Base-by-base conservation (phyloP, 2,329 filamentous ascomycete species). In the Seiridium unicorne region DNA sequence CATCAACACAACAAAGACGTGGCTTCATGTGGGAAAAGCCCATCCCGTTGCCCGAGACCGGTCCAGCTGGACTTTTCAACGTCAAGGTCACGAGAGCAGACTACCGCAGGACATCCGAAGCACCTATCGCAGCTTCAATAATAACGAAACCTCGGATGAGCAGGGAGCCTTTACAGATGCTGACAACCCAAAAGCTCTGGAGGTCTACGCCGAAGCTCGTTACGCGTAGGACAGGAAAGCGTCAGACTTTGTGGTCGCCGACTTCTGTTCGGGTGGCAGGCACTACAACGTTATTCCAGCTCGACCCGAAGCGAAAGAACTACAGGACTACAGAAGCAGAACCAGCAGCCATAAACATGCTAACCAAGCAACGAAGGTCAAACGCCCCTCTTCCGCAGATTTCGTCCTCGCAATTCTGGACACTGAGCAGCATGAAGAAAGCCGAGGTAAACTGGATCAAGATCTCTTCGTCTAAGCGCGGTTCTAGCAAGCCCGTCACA, bases 161-260 rank as follows among this genome's bases (percentile, higher is more conserved):
- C 7, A 57, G 61, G 46, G 55, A 60, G 46, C 63, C 69, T 59
- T 65, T 77, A 35, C 67, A 68, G 26, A 64, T 60, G 34, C 64
- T 78, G 51, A 66, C 60, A 44, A 76, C 75, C 53, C 67, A 68
- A 60, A 67, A 65, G 53, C 73, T 78, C 55, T 77, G 76, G 76
- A 67, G 65, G 59, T 31, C n/a, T 32, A 18, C 46, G 2, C 51
- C 42, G 10, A 38, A 44, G 38, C 49, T 46, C 3, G 38, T 44
- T 46, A 31, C n/a, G 5, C n/a, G 36, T 4, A 3, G 53, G 44
- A 38, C 57, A 9, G 53, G 57, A 35, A 44, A 55, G 40, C 53
- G 51, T 31, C 53, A 3, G 32, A 55, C 44, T 31, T 18, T 48
- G 48, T 59, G 51, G 60, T 55, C 40, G 57, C 60, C 32, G 26